phyloP scores from a whole-genome alignment of 2,329 filamentous ascomycete species.

The Harringtonia lauricola region DNA sequence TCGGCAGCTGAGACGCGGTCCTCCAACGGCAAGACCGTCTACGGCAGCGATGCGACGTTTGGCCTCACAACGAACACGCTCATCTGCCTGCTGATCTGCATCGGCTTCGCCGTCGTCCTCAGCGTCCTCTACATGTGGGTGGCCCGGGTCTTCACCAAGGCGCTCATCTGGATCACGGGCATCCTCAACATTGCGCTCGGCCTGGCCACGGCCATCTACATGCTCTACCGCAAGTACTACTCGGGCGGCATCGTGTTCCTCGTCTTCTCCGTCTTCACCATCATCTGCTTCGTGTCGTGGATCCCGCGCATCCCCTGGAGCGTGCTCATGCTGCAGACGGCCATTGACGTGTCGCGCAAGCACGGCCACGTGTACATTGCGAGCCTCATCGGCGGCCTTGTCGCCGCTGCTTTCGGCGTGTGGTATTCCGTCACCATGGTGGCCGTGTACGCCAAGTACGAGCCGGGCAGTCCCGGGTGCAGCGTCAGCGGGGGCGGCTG shows the following conservation, averaged over 20 bases:
- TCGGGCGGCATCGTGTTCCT: slow-evolving; percentile 81
- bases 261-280: slow-evolving; percentile 67
- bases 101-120: slow-evolving; percentile 62
- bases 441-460: slow-evolving; percentile 74
- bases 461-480: slow-evolving; percentile 47
- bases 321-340: slow-evolving; percentile 76
- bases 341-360: slow-evolving; percentile 72
- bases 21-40: slow-evolving; percentile 63
- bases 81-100: slow-evolving; percentile 70
- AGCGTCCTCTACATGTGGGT: slow-evolving; percentile 68
- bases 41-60: slow-evolving; percentile 53
- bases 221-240: slow-evolving; percentile 66
- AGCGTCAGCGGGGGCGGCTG: slow-evolving; percentile 49
- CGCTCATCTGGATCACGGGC: slow-evolving; percentile 86
- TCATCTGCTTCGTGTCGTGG: slow-evolving; percentile 81
- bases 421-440: slow-evolving; percentile 85
- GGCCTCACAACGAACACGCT: slow-evolving; percentile 73
- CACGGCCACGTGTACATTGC: slow-evolving; percentile 82
- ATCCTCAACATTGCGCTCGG: slow-evolving; percentile 79
- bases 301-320: slow-evolving; percentile 85
- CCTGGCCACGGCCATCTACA: slow-evolving; percentile 78
- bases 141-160: slow-evolving; percentile 70
- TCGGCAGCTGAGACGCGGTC: slow-evolving; percentile 36
- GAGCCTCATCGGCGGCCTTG: slow-evolving; percentile 69
- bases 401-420: slow-evolving; percentile 64